Evolutionary conservation across 2,329 filamentous ascomycete species (phyloP).

Genomic region (Sclerotinia subarctica): DNA sequence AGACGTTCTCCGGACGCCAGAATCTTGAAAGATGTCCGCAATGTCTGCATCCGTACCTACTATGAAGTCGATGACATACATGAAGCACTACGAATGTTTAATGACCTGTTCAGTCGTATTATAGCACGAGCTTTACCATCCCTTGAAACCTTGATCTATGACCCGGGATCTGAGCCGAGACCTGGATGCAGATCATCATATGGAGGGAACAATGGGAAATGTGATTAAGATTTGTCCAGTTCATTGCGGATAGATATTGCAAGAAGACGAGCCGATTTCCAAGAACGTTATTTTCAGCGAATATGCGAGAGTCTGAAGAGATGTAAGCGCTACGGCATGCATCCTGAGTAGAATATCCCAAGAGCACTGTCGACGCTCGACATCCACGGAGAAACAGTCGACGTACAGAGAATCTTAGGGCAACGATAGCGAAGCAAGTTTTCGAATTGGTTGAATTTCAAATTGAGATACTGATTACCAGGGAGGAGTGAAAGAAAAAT

Average conservation of each 20-base stretch:
- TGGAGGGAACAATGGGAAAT: background rate
- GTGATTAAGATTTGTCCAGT: background rate
- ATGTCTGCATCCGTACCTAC: background rate
- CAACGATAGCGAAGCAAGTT: background rate
- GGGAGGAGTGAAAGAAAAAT: no score
- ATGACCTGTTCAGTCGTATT: background rate
- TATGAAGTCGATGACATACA: background rate
- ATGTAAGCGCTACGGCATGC: background rate
- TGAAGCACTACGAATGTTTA: background rate
- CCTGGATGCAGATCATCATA: no score
- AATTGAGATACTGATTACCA: background rate
- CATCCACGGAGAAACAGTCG: background rate
- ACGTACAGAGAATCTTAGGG: background rate
- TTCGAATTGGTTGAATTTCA: background rate
- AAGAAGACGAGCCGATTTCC: background rate
- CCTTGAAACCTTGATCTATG: background rate
- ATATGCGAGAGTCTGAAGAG: background rate
- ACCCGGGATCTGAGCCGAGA: background rate
- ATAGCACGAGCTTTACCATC: conserved; percentile 4
- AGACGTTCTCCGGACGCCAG: background rate
- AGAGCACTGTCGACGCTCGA: background rate
- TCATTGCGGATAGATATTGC: background rate
- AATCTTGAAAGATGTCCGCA: conserved; percentile 2
- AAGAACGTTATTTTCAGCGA: background rate
- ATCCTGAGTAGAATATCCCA: background rate